Evolutionary conservation across 106 monocot genomes (phyloP), one percentile per base, ranked within the genome.

Genomic region (Dendrobium huoshanense): DNA sequence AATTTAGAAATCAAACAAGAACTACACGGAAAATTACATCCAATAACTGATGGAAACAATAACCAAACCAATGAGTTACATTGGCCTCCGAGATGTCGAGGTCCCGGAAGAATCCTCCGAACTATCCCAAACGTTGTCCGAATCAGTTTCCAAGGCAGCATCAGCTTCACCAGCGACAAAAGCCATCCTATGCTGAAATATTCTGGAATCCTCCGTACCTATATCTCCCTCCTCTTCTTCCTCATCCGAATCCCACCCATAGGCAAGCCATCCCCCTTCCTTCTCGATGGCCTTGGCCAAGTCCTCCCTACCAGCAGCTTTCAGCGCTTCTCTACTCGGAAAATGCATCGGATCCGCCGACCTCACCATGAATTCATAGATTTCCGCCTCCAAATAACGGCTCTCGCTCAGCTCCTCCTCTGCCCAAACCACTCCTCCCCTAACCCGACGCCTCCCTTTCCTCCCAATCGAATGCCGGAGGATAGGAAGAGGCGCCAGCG

Each of bases 311-410:
- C 96, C 96, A 20, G 88, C 87, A 15, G 73, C 84, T 10, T 90
- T 29, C 79, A 96, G 90, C 77, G 88, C 91, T 17, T 83, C 74
- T 64, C 47, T 88, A 18, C 87, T 88, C 15, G 96, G 96, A 54
- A 96, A 96, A 4, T 9, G 0, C 2, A 5, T 75, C 0, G 96
- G 96, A 7, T 88, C 88, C 44, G 64, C n/a, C 0, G 96, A 96
- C 11, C 31, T 76, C 79, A 22, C 47, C 96, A 96, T 96, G 88
- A 96, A 96, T 8, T 86, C 88, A 78, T 78, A 91, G 3, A 96
- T 81, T 83, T 93, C 91, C 20, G 83, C 88, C 82, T 95, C 95
- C 48, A 92, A 44, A 20, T 85, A 85, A 33, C 15, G 15, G 29
- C n/a, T 74, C 13, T 18, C 78, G 11, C 15, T 41, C n/a, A 55